These are phyloP conservation scores for Paulownia fortunei DNA, from an alignment of 257 asterid genomes.

Conservation along the genomic window DNA sequence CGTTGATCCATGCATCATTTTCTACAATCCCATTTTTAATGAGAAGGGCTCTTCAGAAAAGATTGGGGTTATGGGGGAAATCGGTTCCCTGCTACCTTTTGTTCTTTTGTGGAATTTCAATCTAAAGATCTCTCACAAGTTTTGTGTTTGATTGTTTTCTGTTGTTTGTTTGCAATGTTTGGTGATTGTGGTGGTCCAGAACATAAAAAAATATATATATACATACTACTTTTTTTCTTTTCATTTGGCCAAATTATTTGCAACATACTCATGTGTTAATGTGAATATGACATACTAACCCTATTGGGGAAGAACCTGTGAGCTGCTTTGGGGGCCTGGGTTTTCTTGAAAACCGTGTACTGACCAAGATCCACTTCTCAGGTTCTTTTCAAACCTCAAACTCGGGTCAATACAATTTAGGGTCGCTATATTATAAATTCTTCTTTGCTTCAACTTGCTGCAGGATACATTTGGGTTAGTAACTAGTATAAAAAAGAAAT, in stretches of 20 bases:
- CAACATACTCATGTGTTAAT: constrained; percentile 26
- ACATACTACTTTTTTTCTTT: background rate
- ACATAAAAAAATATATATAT: background rate
- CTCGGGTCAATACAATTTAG: background rate
- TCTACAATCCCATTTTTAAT: constrained; percentile 4
- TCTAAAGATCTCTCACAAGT: constrained; percentile 2
- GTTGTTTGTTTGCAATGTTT: constrained; percentile 7
- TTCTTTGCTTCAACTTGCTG: background rate
- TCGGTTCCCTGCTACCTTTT: background rate
- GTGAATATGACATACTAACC: constrained; percentile 10
- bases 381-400: constrained; percentile 5
- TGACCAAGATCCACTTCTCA: constrained; percentile 9
- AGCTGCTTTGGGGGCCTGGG: constrained; percentile 37
- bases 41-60: background rate
- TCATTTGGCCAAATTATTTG: constrained; percentile 24
- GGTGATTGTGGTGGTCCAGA: constrained; percentile 3
- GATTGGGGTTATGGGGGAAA: background rate
- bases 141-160: constrained; percentile 21
- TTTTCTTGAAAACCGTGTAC: constrained; percentile 36
- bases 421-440: background rate
- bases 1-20: constrained; percentile 41
- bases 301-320: constrained; percentile 35
- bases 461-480: too few relatives aligned
- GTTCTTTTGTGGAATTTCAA: constrained; percentile 30
- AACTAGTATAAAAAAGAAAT: too few relatives aligned